phyloP scores from a whole-genome alignment of 257 asterid species.

The Sherardia arvensis region DNA sequence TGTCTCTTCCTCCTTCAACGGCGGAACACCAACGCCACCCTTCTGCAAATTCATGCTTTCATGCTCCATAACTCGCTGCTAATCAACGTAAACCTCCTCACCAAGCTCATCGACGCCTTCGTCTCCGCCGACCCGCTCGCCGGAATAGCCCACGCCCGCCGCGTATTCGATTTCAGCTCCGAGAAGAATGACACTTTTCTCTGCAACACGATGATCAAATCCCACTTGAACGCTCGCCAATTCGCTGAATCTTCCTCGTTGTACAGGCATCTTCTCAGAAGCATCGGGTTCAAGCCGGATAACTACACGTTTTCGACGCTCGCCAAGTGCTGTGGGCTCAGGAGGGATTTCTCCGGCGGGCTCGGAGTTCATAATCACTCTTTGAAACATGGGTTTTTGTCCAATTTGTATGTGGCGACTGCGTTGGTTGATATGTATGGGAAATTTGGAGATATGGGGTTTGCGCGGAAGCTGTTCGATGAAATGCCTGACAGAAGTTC shows the following conservation, averaged over 20 bases:
- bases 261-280: conserved; percentile 37
- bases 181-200: conserved; percentile 50
- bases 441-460: conserved; percentile 54
- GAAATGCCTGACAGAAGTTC: conserved; percentile 69
- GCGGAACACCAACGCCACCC: conserved; percentile 36
- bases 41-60: conserved; percentile 68
- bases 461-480: conserved; percentile 53
- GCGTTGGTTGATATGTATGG: conserved; percentile 88
- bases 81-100: conserved; percentile 56
- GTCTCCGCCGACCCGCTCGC: conserved; percentile 31
- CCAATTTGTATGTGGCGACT: conserved; percentile 64
- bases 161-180: conserved; percentile 45
- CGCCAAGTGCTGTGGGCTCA: conserved; percentile 67
- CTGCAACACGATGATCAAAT: conserved; percentile 83
- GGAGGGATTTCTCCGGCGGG: conserved; percentile 42
- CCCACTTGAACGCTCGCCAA: conserved; percentile 51
- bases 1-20: conserved; percentile 64
- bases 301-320: conserved; percentile 68
- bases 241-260: conserved; percentile 30
- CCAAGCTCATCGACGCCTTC: conserved; percentile 56
- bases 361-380: conserved; percentile 58
- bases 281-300: conserved; percentile 57
- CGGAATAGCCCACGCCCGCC: conserved; percentile 61
- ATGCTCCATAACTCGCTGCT: conserved; percentile 56
- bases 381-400: conserved; percentile 45